Evolutionary conservation across 108 stramenopile genomes (phyloP).

Genomic region (Epithemia pelagica): DNA sequence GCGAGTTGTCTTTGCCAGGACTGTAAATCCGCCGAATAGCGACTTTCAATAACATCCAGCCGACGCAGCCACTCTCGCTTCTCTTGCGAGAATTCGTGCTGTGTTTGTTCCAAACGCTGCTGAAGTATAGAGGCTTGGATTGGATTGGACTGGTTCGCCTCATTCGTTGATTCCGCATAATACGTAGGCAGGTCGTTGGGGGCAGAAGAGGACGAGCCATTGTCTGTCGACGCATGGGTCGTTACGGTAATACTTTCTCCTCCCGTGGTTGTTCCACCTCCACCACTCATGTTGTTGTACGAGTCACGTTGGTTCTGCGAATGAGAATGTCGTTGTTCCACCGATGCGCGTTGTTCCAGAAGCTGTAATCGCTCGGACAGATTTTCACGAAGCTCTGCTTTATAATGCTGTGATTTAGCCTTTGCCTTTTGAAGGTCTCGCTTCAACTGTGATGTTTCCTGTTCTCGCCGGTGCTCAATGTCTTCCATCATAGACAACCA

Average conservation of each 20-base stretch:
- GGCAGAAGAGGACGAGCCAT: background rate
- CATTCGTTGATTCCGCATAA: background rate
- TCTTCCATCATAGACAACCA: slow-evolving; percentile 1
- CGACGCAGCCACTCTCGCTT: background rate
- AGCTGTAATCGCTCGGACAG: background rate
- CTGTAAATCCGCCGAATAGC: background rate
- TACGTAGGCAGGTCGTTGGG: background rate
- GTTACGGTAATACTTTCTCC: background rate
- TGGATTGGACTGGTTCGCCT: background rate
- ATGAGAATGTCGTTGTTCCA: background rate
- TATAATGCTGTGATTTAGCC: background rate
- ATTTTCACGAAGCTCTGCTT: slow-evolving; percentile 1
- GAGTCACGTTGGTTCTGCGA: slow-evolving; percentile 1
- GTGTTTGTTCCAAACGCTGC: background rate
- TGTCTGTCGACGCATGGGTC: background rate
- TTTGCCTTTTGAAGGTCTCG: slow-evolving; percentile 1
- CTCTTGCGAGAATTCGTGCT: background rate
- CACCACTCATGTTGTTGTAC: background rate
- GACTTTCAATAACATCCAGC: background rate
- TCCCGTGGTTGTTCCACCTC: background rate
- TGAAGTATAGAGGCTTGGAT: background rate
- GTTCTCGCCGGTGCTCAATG: background rate
- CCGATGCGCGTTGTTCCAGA: background rate
- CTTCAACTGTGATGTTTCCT: background rate
- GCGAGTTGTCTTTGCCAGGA: background rate